Conservation (phyloP, 768 basidiomycete species). For the Russula sp. region DNA sequence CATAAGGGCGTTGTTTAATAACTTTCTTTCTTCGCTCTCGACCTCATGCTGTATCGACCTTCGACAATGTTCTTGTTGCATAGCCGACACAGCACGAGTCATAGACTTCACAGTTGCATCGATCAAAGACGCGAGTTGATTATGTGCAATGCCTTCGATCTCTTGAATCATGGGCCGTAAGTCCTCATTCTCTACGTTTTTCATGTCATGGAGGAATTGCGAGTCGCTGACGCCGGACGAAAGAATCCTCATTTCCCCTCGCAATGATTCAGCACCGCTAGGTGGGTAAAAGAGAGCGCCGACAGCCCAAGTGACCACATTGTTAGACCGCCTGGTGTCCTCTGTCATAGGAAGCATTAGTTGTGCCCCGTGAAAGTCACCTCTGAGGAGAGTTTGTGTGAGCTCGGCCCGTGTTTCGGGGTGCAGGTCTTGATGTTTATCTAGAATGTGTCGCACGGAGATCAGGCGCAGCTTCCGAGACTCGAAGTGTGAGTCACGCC, state of each 20-base stretch:
- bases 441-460: not conserved
- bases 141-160: not conserved
- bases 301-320: not conserved
- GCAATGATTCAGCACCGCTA: not conserved
- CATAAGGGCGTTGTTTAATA: not conserved
- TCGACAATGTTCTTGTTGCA: constrained; percentile 9
- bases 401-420: not conserved
- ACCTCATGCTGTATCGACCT: constrained; percentile 1
- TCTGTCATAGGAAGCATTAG: not conserved
- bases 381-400: not conserved
- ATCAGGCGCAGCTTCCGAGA: not conserved
- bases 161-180: constrained; percentile 2
- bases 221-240: constrained; percentile 1
- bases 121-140: constrained; percentile 7
- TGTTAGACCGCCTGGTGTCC: not conserved
- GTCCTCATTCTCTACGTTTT: not conserved
- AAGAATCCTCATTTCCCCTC: constrained; percentile 5
- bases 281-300: not conserved
- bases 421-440: not conserved
- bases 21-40: not conserved
- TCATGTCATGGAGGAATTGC: constrained; percentile 11
- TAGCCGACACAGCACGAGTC: not conserved
- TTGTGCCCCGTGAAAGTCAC: not conserved
- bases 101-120: not conserved
- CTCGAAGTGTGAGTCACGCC: not conserved